Evolutionary conservation across 2,329 filamentous ascomycete genomes (phyloP).

Genomic region (Colletotrichum graminicola): DNA sequence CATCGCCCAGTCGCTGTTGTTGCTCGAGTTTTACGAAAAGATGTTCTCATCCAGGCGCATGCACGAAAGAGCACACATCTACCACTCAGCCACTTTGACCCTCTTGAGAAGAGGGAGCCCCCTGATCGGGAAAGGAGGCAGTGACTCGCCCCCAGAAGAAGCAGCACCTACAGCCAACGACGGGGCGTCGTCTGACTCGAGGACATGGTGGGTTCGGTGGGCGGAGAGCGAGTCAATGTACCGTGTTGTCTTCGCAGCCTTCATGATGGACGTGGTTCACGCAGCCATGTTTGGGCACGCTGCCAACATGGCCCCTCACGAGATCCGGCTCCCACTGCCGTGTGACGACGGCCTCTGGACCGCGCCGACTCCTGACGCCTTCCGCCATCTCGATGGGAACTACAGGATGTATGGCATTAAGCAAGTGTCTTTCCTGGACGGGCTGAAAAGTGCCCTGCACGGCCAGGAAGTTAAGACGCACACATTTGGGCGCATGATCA

Average conservation of each 20-base stretch:
- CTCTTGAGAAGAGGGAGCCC: slow-evolving; percentile 89
- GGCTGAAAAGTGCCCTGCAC: slow-evolving; percentile 85
- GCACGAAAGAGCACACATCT: slow-evolving; percentile 90
- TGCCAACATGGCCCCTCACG: slow-evolving; percentile 90
- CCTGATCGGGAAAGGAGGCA: slow-evolving; percentile 81
- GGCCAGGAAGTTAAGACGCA: slow-evolving; percentile 86
- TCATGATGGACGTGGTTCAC: slow-evolving; percentile 89
- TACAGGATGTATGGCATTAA: slow-evolving; percentile 84
- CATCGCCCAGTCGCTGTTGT: slow-evolving; percentile 86
- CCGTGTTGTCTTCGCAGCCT: slow-evolving; percentile 87
- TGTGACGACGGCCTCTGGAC: slow-evolving; percentile 91
- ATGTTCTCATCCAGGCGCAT: slow-evolving; percentile 86
- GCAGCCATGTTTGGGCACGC: slow-evolving; percentile 94
- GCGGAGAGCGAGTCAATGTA: slow-evolving; percentile 90
- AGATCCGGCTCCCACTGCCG: slow-evolving; percentile 86
- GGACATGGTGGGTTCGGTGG: slow-evolving; percentile 85
- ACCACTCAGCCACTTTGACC: slow-evolving; percentile 87
- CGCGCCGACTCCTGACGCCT: slow-evolving; percentile 80
- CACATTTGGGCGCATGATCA: slow-evolving; percentile 87
- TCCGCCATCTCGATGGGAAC: slow-evolving; percentile 81
- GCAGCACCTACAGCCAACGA: slow-evolving; percentile 49
- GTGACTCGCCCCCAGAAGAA: slow-evolving; percentile 81
- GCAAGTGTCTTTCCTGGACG: slow-evolving; percentile 84
- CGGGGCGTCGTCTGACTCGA: slow-evolving; percentile 53
- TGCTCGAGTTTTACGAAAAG: slow-evolving; percentile 93